Percentiles rank a stretch among this genome's conserved stretches.
Conservation (phyloP, 2,329 filamentous ascomycete genomes). For the Aspergillus floridensis region DNA sequence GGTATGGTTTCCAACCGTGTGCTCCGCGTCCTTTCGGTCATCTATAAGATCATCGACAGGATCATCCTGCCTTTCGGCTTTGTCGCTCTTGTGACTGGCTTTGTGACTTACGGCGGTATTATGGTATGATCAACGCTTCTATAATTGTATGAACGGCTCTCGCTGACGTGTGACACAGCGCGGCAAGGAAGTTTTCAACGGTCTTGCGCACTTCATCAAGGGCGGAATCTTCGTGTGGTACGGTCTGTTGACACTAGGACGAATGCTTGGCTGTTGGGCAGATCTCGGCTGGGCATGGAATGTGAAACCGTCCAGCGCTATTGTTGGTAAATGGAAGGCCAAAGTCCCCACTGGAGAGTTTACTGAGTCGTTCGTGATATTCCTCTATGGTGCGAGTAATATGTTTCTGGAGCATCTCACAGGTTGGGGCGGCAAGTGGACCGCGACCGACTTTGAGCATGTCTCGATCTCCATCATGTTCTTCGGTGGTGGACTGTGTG, state of each 20-base stretch:
- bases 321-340: constrained; percentile 62
- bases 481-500: constrained; percentile 83
- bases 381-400: constrained; percentile 83
- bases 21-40: constrained; percentile 57
- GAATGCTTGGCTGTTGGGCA: constrained; percentile 86
- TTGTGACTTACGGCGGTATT: constrained; percentile 75
- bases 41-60: constrained; percentile 70
- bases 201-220: constrained; percentile 90
- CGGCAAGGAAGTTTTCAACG: constrained; percentile 69
- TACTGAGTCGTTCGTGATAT: constrained; percentile 84
- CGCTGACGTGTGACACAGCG: constrained; percentile 51
- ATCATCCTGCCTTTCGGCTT: constrained; percentile 77
- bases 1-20: constrained; percentile 56
- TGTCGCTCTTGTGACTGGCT: constrained; percentile 67
- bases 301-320: constrained; percentile 60
- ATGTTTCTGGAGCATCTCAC: constrained; percentile 89
- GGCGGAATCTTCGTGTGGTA: constrained; percentile 95
- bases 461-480: constrained; percentile 91
- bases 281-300: constrained; percentile 98
- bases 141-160: background rate
- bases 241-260: constrained; percentile 78
- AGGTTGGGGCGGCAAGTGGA: constrained; percentile 69
- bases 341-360: constrained; percentile 76
- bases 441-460: constrained; percentile 80
- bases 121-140: constrained; percentile 61